phyloP scores from a whole-genome alignment of 1,284 basidiomycete genomes.

The Cystobasidium pallidum region DNA sequence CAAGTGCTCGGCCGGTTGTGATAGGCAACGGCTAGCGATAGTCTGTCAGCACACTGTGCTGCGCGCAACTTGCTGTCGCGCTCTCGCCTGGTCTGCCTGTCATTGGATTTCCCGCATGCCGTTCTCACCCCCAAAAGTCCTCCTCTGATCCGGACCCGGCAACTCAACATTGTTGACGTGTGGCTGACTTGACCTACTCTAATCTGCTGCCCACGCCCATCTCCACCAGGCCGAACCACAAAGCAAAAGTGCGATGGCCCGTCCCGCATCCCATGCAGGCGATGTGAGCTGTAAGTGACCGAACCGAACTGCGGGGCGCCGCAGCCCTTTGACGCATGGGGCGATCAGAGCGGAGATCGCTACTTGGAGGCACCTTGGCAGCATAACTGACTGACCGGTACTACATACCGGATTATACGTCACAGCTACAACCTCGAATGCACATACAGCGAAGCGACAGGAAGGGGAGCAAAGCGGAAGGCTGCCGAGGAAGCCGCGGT shows the following conservation, averaged over 20 bases:
- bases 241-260: slow-evolving; percentile 45
- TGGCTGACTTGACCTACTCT: background rate
- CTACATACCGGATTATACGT: background rate
- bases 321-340: too few species aligned
- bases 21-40: too few species aligned
- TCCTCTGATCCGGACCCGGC: too few species aligned
- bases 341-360: slow-evolving; percentile 6
- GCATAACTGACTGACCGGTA: background rate
- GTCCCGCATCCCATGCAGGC: slow-evolving; percentile 33
- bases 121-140: too few species aligned
- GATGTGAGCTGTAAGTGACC: slow-evolving; percentile 40
- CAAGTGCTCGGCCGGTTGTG: too few species aligned
- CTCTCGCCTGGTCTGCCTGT: too few species aligned
- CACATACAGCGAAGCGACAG: slow-evolving; percentile 28
- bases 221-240: slow-evolving; percentile 30
- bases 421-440: slow-evolving; percentile 44
- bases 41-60: too few species aligned
- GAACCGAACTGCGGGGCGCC: too few species aligned
- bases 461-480: slow-evolving; percentile 32
- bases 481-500: slow-evolving; percentile 22
- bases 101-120: too few species aligned
- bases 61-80: background rate
- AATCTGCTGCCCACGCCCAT: background rate
- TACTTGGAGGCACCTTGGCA: background rate
- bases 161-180: too few species aligned